Percentiles rank a stretch among this genome's conserved stretches.
Conservation (phyloP, 2,329 filamentous ascomycete genomes). For the Hymenoscyphus infarciens region DNA sequence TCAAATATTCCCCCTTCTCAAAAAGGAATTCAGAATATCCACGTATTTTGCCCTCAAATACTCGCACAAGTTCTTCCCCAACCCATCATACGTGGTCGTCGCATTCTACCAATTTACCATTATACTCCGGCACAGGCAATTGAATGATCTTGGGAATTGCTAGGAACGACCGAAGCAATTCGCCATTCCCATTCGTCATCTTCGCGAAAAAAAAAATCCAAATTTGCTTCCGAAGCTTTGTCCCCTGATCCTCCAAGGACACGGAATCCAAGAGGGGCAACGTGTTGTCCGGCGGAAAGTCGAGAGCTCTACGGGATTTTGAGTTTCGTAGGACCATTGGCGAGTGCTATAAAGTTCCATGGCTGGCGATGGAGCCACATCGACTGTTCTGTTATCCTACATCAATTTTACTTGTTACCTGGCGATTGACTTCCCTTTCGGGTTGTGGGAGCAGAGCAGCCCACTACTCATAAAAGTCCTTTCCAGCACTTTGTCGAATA, state of each 20-base stretch:
- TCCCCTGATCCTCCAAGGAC: constrained; percentile 39
- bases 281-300: constrained; percentile 30
- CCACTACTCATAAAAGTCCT: constrained; percentile 31
- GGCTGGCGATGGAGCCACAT: constrained; percentile 17
- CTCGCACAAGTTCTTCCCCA: constrained; percentile 25
- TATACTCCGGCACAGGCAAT: constrained; percentile 28
- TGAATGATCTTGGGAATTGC: constrained; percentile 28
- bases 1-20: constrained; percentile 21
- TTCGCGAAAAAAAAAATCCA: constrained; percentile 40
- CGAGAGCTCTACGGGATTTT: constrained; percentile 20
- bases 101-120: constrained; percentile 32
- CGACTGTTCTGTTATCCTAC: constrained; percentile 30
- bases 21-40: constrained; percentile 24
- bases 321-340: constrained; percentile 23
- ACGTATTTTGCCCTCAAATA: constrained; percentile 23
- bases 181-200: constrained; percentile 38
- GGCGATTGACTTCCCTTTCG: constrained; percentile 23
- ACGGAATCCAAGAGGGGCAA: constrained; percentile 33
- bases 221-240: constrained; percentile 38
- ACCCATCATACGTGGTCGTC: constrained; percentile 20
- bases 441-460: constrained; percentile 31
- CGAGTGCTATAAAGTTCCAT: constrained; percentile 13
- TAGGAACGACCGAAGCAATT: constrained; percentile 36
- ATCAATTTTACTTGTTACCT: constrained; percentile 22
- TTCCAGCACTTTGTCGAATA: constrained; percentile 38